These are phyloP conservation scores for Ascodesmis nigricans DNA, from an alignment of 495 filamentous ascomycete species.

Conservation along the genomic window DNA sequence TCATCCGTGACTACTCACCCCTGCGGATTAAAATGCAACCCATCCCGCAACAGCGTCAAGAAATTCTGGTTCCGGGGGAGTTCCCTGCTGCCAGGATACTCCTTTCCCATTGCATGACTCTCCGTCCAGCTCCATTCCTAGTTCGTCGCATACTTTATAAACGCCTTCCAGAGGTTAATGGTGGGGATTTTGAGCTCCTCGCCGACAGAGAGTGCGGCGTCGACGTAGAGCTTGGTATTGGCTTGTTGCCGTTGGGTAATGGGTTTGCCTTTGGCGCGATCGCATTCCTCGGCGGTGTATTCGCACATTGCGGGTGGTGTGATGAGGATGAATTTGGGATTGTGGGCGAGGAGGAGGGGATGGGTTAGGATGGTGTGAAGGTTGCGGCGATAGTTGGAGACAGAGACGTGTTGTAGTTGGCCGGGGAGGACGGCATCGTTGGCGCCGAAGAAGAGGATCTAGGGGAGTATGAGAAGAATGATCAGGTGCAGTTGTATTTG, in stretches of 20 bases:
- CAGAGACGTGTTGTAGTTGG: slow-evolving; percentile 46
- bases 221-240: slow-evolving; percentile 46
- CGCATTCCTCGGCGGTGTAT: slow-evolving; percentile 35
- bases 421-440: slow-evolving; percentile 56
- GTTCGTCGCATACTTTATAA: slow-evolving; percentile 51
- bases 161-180: slow-evolving; percentile 49
- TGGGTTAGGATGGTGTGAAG: slow-evolving; percentile 47
- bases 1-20: slow-evolving; percentile 1
- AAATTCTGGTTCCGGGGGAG: slow-evolving; percentile 29
- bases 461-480: slow-evolving; percentile 1
- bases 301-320: slow-evolving; percentile 67
- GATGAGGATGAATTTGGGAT: slow-evolving; percentile 49
- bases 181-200: slow-evolving; percentile 39
- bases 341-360: slow-evolving; percentile 41
- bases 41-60: slow-evolving; percentile 34
- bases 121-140: no score
- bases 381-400: slow-evolving; percentile 49
- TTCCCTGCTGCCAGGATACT: slow-evolving; percentile 32
- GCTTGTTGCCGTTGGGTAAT: slow-evolving; percentile 37
- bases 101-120: slow-evolving; percentile 37
- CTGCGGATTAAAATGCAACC: slow-evolving; percentile 23
- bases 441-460: slow-evolving; percentile 69
- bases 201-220: slow-evolving; percentile 43
- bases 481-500: no score
- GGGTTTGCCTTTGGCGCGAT: slow-evolving; percentile 28